Evolutionary conservation across 1,284 basidiomycete species (phyloP), one percentile per base, ranked within the genome.

Genomic region (Moniliophthora roreri): DNA sequence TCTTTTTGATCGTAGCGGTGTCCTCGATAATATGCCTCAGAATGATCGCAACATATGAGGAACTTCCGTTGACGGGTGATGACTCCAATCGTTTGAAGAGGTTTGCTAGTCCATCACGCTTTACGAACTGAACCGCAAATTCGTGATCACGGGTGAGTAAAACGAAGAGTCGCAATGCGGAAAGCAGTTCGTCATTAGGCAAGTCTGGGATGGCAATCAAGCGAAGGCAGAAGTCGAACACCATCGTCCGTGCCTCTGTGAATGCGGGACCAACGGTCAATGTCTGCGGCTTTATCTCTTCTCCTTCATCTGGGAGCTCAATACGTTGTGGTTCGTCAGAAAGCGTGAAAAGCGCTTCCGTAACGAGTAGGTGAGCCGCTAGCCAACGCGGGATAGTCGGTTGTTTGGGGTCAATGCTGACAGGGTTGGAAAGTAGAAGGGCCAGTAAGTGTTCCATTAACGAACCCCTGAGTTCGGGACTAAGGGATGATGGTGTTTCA

Each of bases 1-100:
- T 80, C 5, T 77, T 74, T 51, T 84, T 80, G 28, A 98, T 68
- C 1, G 81, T 82, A 5, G 72, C 65, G 4, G 77, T 65, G 59
- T 95, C 90, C 70, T 99, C 97, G 50, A 96, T 83, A 50, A 93
- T 74, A 67, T 99, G 96, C 2, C 97, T 89, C 16, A 98, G 75
- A 53, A 98, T 89, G 63, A 92, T 91, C 18, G 89, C 85, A 45
- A 94, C 82, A 66, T 95, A 91, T 0, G 91, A 85, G 53, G 94
- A 91, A 59, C 88, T 90, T 24, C 89, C 85, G 37, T 78, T 67
- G 0, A 85, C 80, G 15, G 84, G 71, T 0, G 85, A 77, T 6
- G 73, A 67, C 56, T 81, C 83, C 57, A 91, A 73, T 40, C 84
- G 80, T 54, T 79, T 78, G 68, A 95, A 84, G 15, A 95, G 73